Percentiles rank a stretch among this genome's conserved stretches.
These are phyloP conservation scores for Pisolithus sp. DNA, from an alignment of 768 basidiomycete genomes.

Conservation along the genomic window DNA sequence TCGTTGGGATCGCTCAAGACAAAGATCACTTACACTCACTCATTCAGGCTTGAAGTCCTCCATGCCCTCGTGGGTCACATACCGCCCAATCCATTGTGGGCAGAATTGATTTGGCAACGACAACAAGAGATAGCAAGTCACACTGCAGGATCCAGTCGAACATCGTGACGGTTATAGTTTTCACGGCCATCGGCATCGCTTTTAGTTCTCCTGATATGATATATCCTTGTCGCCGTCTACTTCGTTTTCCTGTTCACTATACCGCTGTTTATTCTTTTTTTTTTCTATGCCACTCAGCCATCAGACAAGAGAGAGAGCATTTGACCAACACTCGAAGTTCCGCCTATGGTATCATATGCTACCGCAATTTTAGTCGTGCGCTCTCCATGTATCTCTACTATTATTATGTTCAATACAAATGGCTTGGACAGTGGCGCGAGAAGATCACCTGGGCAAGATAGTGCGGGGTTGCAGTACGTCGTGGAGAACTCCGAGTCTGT, in stretches of 20 bases:
- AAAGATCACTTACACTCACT: neutral
- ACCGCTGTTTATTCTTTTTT: neutral
- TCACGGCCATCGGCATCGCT: neutral
- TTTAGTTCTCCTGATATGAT: neutral
- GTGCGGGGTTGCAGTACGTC: too few relatives aligned
- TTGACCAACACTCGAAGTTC: neutral
- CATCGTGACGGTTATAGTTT: neutral
- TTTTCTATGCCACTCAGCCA: neutral
- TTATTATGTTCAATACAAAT: too few relatives aligned
- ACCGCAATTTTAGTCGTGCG: neutral
- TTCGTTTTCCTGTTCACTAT: too few relatives aligned
- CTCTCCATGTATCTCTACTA: neutral
- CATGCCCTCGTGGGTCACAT: constrained; percentile 82
- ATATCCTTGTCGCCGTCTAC: too few relatives aligned
- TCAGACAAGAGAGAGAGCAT: neutral
- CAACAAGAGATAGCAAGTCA: constrained; percentile 43
- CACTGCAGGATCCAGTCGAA: neutral
- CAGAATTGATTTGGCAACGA: constrained; percentile 82
- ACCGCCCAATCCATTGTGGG: constrained; percentile 91
- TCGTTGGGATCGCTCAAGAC: neutral
- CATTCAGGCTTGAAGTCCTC: constrained; percentile 74
- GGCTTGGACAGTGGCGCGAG: too few relatives aligned
- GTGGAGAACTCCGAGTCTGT: too few relatives aligned
- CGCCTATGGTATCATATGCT: neutral
- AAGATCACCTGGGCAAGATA: too few relatives aligned